Percentiles rank a stretch among this genome's conserved stretches.
These are phyloP conservation scores for Neurospora africana DNA, from an alignment of 495 filamentous ascomycete genomes.

Conservation along the genomic window DNA sequence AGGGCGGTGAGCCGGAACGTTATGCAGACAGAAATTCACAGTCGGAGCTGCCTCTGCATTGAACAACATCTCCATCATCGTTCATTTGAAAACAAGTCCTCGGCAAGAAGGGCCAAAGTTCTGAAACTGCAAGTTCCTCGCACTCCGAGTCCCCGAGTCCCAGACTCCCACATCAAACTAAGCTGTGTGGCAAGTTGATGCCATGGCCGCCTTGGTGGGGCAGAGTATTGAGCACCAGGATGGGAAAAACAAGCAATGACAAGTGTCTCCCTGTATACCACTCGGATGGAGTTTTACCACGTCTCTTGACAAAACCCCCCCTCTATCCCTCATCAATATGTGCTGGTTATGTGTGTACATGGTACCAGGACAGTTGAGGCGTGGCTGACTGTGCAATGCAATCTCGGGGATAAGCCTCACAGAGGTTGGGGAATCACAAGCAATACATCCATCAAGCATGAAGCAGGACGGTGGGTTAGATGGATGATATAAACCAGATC, in stretches of 20 bases:
- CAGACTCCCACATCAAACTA: not conserved
- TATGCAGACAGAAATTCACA: slow-evolving; percentile 5
- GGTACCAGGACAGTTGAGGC: not conserved
- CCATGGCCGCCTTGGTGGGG: not conserved
- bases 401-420: not conserved
- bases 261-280: not conserved
- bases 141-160: not conserved
- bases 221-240: not conserved
- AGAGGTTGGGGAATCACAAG: not conserved
- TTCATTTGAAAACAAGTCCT: not conserved
- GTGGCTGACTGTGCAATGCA: not conserved
- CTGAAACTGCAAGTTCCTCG: not conserved
- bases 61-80: not conserved
- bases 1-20: slow-evolving; percentile 19
- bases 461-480: not conserved
- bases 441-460: not conserved
- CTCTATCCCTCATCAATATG: too few relatives aligned
- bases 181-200: not conserved
- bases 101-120: not conserved
- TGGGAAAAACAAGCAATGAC: not conserved
- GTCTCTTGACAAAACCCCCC: not conserved
- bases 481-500: not conserved
- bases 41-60: not conserved
- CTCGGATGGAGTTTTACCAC: not conserved
- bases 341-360: not conserved